Base-by-base conservation (phyloP, 345 rosid genomes). In the Pistacia vera region DNA sequence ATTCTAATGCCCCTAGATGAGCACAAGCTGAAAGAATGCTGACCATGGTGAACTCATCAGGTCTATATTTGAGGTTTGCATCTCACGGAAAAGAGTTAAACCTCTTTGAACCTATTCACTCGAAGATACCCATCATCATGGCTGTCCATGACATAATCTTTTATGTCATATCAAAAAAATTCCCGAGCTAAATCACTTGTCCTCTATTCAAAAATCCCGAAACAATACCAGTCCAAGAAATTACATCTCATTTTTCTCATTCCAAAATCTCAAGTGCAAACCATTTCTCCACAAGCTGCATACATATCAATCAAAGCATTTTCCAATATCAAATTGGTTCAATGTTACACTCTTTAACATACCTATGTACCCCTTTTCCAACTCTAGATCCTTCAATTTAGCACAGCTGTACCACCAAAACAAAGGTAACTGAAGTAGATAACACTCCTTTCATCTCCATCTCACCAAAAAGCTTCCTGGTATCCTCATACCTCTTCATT, bases 1-100 rank as follows among this genome's bases (percentile, higher is more conserved):
- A 63, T 61, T 90, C 90, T 75, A 87, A 81, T 13, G 87, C 85
- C 65, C 93, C 92, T 13, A 88, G 77, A 73, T 87, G 88, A 14
- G 91, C 90, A 85, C 91, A 90, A 59, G 95, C 95, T 70, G 88
- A 83, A 57, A 92, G 88, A 74, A 86, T 81, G 70, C 91, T 85
- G 49, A 89, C 91, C 80, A 89, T 74, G 69, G 91, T 89, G 76
- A 80, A 86, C 65, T 82, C 85, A 74, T 89, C 87, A 0, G 93
- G 90, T 77, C 63, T 68, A 87, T 81, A 36, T 78, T 83, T 72
- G 81, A 81, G 8, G 77, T 79, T 81, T 89, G 87, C 97, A 90
- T 90, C 84, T 82, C 79, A 20, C 70, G 85, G 78, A 92, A 90
- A 73, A 86, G 51, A 16, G 83, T 75, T 77, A 91, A 67, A 54